These are phyloP conservation scores for Tolypocladium album DNA, from an alignment of 2,329 filamentous ascomycete genomes.

Conservation along the genomic window DNA sequence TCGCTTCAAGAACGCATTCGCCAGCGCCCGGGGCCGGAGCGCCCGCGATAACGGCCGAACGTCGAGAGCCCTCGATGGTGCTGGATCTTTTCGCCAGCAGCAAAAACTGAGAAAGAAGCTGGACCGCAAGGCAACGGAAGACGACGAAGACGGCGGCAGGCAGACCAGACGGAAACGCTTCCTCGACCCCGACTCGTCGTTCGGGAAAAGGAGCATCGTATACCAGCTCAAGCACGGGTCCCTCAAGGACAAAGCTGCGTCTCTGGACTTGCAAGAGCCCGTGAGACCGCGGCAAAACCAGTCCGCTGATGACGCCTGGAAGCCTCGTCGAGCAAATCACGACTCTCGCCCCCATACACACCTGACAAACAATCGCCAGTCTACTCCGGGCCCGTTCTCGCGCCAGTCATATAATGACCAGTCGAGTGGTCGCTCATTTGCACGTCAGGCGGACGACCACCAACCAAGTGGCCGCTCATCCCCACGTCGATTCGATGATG, in stretches of 20 bases:
- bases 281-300: conserved; percentile 7
- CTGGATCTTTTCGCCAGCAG: conserved; percentile 18
- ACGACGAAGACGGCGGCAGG: conserved; percentile 19
- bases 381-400: background rate
- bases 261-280: conserved; percentile 14
- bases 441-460: background rate
- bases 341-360: background rate
- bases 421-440: background rate
- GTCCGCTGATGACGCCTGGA: background rate
- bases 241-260: conserved; percentile 15
- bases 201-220: conserved; percentile 46
- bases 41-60: conserved; percentile 6
- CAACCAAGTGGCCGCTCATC: background rate
- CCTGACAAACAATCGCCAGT: background rate
- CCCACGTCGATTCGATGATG: background rate
- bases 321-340: background rate
- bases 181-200: conserved; percentile 33
- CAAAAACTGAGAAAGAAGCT: conserved; percentile 43
- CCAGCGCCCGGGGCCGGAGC: background rate
- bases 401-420: background rate
- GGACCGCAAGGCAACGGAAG: conserved; percentile 26
- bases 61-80: conserved; percentile 16
- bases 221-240: conserved; percentile 40
- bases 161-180: conserved; percentile 41
- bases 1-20: background rate